Base-by-base conservation (phyloP, 139 green algal genomes). In the Pleodorina starrii region DNA sequence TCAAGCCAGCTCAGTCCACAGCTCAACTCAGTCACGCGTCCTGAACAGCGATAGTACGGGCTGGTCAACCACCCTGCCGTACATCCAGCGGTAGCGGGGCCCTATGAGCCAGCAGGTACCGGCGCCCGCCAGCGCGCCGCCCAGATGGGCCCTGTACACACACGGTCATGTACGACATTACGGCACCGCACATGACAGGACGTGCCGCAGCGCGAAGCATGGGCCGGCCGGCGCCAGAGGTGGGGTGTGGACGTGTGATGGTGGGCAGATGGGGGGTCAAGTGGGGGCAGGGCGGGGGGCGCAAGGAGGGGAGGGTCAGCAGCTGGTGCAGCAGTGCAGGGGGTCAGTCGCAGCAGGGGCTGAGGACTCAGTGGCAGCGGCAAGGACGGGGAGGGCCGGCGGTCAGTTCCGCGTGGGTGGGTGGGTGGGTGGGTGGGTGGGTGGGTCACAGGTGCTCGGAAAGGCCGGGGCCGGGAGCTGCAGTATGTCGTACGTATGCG, bases 1-100 rank as follows among this genome's bases (percentile, higher is more conserved):
- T n/a, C n/a, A n/a, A n/a, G n/a, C n/a, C n/a, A n/a, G n/a, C n/a
- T n/a, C n/a, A n/a, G n/a, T n/a, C n/a, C n/a, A n/a, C n/a, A n/a
- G n/a, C n/a, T n/a, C n/a, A n/a, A n/a, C 16, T 73, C 32, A 73
- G 63, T 73, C 63, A 27, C 74, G 74, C 43, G 44, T 16, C 19
- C 23, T 54, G 29, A 88, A 88, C 44, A 51, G 0, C 3, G 83
- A 66, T 14, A 88, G 66, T 1, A 88, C 5, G 9, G 83, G 83
- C 11, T 19, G 6, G 46, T 88, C 83, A 0, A 57, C 83, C 35
- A 80, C 19, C n/a, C 42, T 42, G 46, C 83, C 83, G 23, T 71
- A 38, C 10, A 59, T 44, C 83, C 83, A 88, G 38, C 46, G 66
- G 63, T 88, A 88, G 23, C 83, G 66, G 6, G 83, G 83, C 21